A percentile compares a stretch with the other conserved stretches of the same genome.
phyloP scores from a whole-genome alignment of 1,284 basidiomycete genomes.

The Irpex sp. region DNA sequence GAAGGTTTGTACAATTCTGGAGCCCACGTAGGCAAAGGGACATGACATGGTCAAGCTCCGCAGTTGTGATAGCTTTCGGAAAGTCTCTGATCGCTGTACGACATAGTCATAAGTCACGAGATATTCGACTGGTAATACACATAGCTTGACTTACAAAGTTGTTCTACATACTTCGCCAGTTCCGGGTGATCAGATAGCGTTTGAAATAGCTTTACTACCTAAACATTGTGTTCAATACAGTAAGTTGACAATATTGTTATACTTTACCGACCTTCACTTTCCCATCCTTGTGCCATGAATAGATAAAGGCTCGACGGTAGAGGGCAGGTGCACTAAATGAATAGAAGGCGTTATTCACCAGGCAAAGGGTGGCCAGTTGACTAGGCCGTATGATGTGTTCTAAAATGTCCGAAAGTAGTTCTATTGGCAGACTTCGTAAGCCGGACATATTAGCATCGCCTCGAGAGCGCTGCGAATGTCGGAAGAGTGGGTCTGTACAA shows the following conservation, averaged over 20 bases:
- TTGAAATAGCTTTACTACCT: constrained; percentile 52
- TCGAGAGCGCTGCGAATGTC: no score
- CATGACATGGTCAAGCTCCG: constrained; percentile 30
- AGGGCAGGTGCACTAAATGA: constrained; percentile 43
- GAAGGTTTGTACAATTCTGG: constrained; percentile 56
- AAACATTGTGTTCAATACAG: background rate
- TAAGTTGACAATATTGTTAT: background rate
- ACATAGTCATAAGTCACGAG: background rate
- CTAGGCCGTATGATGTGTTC: constrained; percentile 45
- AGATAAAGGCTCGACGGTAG: constrained; percentile 55
- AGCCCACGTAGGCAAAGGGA: constrained; percentile 45
- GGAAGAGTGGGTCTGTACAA: no score
- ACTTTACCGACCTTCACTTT: constrained; percentile 54
- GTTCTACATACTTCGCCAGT: constrained; percentile 43
- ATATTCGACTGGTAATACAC: background rate
- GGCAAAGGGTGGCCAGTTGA: constrained; percentile 47
- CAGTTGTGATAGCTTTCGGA: constrained; percentile 42
- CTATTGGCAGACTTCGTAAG: constrained; percentile 56
- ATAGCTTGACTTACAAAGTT: background rate
- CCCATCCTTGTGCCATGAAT: constrained; percentile 62
- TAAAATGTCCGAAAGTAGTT: constrained; percentile 54
- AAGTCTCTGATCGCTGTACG: constrained; percentile 61
- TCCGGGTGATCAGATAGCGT: constrained; percentile 44
- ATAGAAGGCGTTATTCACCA: constrained; percentile 54
- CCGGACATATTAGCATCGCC: constrained; percentile 19